Evolutionary conservation across 2,329 filamentous ascomycete genomes (phyloP), one percentile per base, ranked within the genome.

Genomic region (Fusarium pilosicola): DNA sequence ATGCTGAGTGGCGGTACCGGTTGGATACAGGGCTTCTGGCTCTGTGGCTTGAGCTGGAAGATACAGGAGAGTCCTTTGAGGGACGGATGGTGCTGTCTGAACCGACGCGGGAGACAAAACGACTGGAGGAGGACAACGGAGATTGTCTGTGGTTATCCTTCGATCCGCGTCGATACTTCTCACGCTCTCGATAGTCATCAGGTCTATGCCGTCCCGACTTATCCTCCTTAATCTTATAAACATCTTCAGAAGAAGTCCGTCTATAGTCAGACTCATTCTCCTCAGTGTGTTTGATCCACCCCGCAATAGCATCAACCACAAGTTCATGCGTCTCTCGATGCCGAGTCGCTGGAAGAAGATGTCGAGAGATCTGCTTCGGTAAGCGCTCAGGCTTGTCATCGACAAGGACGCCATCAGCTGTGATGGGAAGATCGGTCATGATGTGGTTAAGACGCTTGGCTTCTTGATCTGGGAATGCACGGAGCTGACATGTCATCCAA

Each of bases 391-490:
- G 90, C 71, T 87, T 88, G 54, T 92, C 88, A 49, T 91, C 87
- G 0, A 90, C 86, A 62, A 91, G 90, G 80, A 90, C 74, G 14
- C 82, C 83, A 55, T 85, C 83, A 1, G 84, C 83, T 36, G 86
- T 82, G 75, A 97, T 92, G 2, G 94, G 92, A 81, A 95, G 89
- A 49, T 91, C 88, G 7, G 90, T 81, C 7, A 95, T 88, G 28
- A 94, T 89, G 65, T 88, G 90, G 48, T 90, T 86, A 9, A 97
- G 85, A 15, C 95, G 89, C 46, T 88, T 86, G 65, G 90, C 92
- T 80, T 97, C 94, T 52, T 89, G 87, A 45, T 94, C 91, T 0
- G 95, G 95, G 73, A 94, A 91, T 3, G 94, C 93, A 72, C 90
- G 88, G 42, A 96, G 92, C 80, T 94, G 88, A 44, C 89, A 85